phyloP scores from a whole-genome alignment of 768 basidiomycete genomes.

The Suillus brevipes region DNA sequence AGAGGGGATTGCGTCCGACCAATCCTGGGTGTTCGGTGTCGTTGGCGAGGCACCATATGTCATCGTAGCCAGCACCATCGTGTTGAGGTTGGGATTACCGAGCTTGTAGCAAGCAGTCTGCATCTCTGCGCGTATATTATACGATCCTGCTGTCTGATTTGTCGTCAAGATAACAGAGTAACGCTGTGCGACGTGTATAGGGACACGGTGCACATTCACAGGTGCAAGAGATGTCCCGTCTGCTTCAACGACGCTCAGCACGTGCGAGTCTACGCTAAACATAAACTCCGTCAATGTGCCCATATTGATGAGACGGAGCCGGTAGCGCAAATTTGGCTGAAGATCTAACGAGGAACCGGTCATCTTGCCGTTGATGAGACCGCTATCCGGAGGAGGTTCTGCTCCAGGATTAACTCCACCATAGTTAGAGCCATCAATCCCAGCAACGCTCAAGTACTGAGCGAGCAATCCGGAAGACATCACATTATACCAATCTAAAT shows the following conservation, averaged over 20 bases:
- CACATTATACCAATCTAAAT: slow-evolving; percentile 35
- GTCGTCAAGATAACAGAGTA: slow-evolving; percentile 49
- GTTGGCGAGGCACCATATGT: slow-evolving; percentile 28
- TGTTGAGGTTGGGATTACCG: slow-evolving; percentile 27
- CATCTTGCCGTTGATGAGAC: slow-evolving; percentile 36
- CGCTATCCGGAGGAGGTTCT: slow-evolving; percentile 40
- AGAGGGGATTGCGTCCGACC: slow-evolving; percentile 27
- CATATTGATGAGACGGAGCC: slow-evolving; percentile 48
- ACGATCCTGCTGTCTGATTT: slow-evolving; percentile 37
- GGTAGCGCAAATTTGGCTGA: slow-evolving; percentile 39
- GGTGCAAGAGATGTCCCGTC: slow-evolving; percentile 47
- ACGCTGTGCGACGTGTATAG: slow-evolving; percentile 48
- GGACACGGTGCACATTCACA: slow-evolving; percentile 38
- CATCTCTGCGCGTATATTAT: slow-evolving; percentile 39
- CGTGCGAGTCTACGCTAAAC: slow-evolving; percentile 48
- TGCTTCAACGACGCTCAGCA: slow-evolving; percentile 47
- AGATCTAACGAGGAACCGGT: slow-evolving; percentile 30
- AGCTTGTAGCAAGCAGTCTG: slow-evolving; percentile 34
- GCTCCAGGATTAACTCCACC: slow-evolving; percentile 32
- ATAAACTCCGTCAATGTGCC: slow-evolving; percentile 47
- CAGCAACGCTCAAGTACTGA: slow-evolving; percentile 31
- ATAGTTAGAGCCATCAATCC: slow-evolving; percentile 30
- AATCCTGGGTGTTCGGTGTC: slow-evolving; percentile 26
- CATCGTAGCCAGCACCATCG: slow-evolving; percentile 30
- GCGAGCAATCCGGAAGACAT: slow-evolving; percentile 30